These are phyloP conservation scores for Hippophae gyantsensis DNA, from an alignment of 306 rosid species.

Conservation along the genomic window DNA sequence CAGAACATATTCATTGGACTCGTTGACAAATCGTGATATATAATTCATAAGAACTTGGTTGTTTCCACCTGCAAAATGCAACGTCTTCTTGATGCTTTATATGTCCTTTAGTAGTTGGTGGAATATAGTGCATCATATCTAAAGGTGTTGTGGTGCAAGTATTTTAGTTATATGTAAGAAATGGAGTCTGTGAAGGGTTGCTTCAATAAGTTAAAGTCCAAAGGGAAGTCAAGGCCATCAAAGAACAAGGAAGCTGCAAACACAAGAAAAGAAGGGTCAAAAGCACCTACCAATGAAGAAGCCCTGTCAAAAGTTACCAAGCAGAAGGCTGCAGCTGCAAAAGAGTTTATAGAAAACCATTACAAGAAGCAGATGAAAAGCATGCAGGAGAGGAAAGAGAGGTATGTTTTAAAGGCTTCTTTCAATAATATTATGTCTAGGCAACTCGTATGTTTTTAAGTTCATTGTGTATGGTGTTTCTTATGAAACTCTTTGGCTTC, in stretches of 20 bases:
- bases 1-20: slow-evolving; percentile 24
- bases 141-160: slow-evolving; percentile 16
- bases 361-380: slow-evolving; percentile 95
- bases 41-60: slow-evolving; percentile 10
- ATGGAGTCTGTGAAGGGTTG: slow-evolving; percentile 69
- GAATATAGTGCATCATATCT: slow-evolving; percentile 4
- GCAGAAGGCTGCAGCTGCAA: slow-evolving; percentile 97
- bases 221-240: slow-evolving; percentile 52
- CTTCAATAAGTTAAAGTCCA: slow-evolving; percentile 60
- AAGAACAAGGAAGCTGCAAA: slow-evolving; percentile 53
- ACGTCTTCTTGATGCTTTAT: slow-evolving; percentile 13
- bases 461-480: too few species aligned
- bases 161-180: slow-evolving; percentile 9
- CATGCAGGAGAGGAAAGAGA: slow-evolving; percentile 87
- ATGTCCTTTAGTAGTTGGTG: slow-evolving; percentile 21
- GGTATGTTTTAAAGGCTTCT: slow-evolving; percentile 41
- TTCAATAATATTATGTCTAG: not conserved
- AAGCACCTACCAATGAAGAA: slow-evolving; percentile 56
- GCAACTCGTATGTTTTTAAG: too few species aligned
- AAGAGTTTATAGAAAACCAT: slow-evolving; percentile 88
- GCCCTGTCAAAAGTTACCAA: slow-evolving; percentile 77
- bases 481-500: too few species aligned
- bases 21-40: slow-evolving; percentile 4
- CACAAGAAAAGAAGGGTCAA: slow-evolving; percentile 44
- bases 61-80: slow-evolving; percentile 19